Percentiles rank a stretch among this genome's conserved stretches.
Evolutionary conservation across 228 moss, liverwort and hornwort genomes (phyloP).

Genomic region (Sphagnum fallax): DNA sequence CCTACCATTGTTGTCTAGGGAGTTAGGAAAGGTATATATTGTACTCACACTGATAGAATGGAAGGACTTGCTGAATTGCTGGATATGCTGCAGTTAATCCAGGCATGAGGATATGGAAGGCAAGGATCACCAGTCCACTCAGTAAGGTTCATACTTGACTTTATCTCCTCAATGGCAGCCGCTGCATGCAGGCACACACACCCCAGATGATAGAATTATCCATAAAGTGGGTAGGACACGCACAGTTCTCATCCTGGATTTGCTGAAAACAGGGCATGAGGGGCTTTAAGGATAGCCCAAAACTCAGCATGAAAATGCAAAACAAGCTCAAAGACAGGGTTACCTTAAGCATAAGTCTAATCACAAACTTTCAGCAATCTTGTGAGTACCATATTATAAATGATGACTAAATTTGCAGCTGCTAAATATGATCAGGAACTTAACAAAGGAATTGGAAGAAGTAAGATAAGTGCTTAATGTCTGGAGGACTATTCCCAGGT

Average conservation of each 20-base stretch:
- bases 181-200: conserved; percentile 1
- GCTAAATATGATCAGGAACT: no score
- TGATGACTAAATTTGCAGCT: no score
- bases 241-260: not conserved
- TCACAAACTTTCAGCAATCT: no score
- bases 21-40: not conserved
- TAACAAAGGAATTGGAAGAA: no score
- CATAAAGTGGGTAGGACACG: not conserved
- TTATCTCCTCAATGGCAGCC: conserved; percentile 8
- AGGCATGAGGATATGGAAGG: conserved; percentile 18
- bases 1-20: not conserved
- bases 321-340: no score
- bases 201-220: not conserved
- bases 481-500: no score
- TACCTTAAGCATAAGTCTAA: no score
- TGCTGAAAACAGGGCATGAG: not conserved
- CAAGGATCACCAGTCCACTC: conserved; percentile 30
- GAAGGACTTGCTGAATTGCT: not conserved
- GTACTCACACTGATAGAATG: not conserved
- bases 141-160: conserved; percentile 11
- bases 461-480: no score
- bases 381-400: no score
- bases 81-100: conserved; percentile 15
- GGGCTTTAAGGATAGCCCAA: no score
- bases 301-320: no score